A percentile compares a stretch with the other conserved stretches of the same genome.
Conservation (phyloP, 2,329 filamentous ascomycete genomes). For the Exophiala phaeomuriformis region DNA sequence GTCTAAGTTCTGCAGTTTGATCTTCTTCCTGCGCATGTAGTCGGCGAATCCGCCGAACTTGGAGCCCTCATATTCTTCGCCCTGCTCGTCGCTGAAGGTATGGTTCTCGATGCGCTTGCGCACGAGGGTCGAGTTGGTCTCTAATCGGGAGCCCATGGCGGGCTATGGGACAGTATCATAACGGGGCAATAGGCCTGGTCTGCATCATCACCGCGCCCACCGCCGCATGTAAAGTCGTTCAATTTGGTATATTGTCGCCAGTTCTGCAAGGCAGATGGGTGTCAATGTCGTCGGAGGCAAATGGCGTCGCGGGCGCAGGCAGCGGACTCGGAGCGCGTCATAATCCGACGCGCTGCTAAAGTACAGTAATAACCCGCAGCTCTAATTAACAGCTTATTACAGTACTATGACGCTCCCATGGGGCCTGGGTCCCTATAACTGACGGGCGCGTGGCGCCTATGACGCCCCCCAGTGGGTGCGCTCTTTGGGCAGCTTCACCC, state of each 20-base stretch:
- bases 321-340: neutral
- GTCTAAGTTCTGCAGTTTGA: conserved; percentile 94
- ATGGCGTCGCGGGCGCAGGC: neutral
- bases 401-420: neutral
- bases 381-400: neutral
- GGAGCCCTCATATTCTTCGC: conserved; percentile 85
- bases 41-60: conserved; percentile 83
- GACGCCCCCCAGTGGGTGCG: neutral
- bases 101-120: conserved; percentile 61
- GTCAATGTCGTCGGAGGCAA: neutral
- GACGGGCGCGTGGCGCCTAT: neutral
- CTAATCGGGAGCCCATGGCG: conserved; percentile 55
- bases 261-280: neutral
- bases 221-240: no score
- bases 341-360: neutral
- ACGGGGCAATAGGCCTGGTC: conserved; percentile 5
- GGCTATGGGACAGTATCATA: conserved; percentile 20
- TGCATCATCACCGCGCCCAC: no score
- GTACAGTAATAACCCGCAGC: neutral
- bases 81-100: conserved; percentile 69
- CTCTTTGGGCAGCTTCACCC: neutral
- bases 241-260: neutral
- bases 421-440: neutral
- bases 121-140: conserved; percentile 52
- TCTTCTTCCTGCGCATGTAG: conserved; percentile 92